These are phyloP conservation scores for Fraxinus xanthoxyloides DNA, from an alignment of 305 asterid species.

Conservation along the genomic window DNA sequence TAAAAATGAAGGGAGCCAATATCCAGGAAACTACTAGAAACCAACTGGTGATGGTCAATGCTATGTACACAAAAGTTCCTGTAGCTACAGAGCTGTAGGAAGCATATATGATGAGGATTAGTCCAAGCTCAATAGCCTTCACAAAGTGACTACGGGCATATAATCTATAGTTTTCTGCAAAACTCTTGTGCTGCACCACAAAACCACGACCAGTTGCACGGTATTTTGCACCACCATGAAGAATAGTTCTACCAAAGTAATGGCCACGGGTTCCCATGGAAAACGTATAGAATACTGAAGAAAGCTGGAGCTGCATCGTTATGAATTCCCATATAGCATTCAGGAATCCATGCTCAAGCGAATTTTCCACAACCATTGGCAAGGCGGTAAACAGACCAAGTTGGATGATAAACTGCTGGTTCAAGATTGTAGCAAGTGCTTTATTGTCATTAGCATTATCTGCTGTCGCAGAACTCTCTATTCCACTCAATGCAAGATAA, in stretches of 20 bases:
- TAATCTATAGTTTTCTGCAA: constrained; percentile 46
- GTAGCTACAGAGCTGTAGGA: constrained; percentile 44
- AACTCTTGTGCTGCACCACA: constrained; percentile 52
- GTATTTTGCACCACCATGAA: constrained; percentile 55
- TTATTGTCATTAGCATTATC: constrained; percentile 35
- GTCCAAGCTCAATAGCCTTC: constrained; percentile 54
- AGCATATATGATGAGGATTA: constrained; percentile 48
- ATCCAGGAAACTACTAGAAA: constrained; percentile 63
- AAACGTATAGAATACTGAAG: constrained; percentile 63
- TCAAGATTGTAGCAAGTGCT: constrained; percentile 63
- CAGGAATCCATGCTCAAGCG: constrained; percentile 67
- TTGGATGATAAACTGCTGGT: constrained; percentile 67
- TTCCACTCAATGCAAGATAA: constrained; percentile 62
- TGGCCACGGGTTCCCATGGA: constrained; percentile 77
- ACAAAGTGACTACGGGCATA: constrained; percentile 55
- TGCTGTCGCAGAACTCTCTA: constrained; percentile 43
- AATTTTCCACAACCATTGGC: constrained; percentile 64
- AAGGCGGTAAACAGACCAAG: constrained; percentile 60
- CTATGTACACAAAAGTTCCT: constrained; percentile 49
- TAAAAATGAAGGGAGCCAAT: constrained; percentile 56
- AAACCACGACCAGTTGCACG: constrained; percentile 57
- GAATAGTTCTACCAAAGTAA: constrained; percentile 50
- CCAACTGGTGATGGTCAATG: constrained; percentile 64
- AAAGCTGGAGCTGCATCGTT: constrained; percentile 68
- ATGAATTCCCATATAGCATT: constrained; percentile 58